Percentiles rank a stretch among this genome's conserved stretches.
phyloP scores from a whole-genome alignment of 345 rosid genomes.

The Dipteronia dyeriana region DNA sequence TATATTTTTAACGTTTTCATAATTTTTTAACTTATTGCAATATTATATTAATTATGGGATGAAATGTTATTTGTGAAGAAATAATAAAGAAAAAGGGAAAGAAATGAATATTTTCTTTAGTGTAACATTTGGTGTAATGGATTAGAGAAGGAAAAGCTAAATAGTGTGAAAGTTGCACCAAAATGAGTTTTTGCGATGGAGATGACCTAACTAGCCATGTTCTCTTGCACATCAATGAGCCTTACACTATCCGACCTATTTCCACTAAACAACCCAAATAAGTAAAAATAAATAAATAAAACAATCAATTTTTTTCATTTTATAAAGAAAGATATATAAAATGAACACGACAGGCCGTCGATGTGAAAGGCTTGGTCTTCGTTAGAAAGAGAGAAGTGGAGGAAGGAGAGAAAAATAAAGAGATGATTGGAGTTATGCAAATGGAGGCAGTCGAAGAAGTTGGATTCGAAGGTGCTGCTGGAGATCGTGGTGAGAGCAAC shows the following conservation, averaged over 20 bases:
- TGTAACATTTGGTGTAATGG: too few species aligned
- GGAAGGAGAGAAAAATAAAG: not conserved
- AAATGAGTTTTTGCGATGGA: too few species aligned
- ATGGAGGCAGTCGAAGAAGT: conserved; percentile 43
- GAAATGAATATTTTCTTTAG: too few species aligned
- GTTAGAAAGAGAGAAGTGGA: conserved; percentile 34
- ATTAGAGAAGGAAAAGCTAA: too few species aligned
- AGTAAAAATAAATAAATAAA: not conserved
- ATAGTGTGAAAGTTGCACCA: too few species aligned
- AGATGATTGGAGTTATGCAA: conserved; percentile 25
- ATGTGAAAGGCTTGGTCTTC: conserved; percentile 67
- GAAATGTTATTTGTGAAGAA: too few species aligned
- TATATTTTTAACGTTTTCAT: too few species aligned
- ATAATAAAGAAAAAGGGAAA: too few species aligned
- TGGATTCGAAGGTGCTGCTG: conserved; percentile 33
- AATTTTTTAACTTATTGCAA: too few species aligned
- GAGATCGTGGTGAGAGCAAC: too few species aligned
- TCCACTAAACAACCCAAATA: not conserved
- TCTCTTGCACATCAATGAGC: conserved; percentile 70
- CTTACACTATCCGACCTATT: conserved; percentile 77
- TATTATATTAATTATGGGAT: too few species aligned
- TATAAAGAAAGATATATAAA: not conserved
- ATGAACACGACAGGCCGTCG: conserved; percentile 50
- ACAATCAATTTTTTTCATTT: too few species aligned
- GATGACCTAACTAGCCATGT: conserved; percentile 94